Base-by-base conservation (phyloP, 192 early-diverging fungal genomes). In the Spinellus fusiger region DNA sequence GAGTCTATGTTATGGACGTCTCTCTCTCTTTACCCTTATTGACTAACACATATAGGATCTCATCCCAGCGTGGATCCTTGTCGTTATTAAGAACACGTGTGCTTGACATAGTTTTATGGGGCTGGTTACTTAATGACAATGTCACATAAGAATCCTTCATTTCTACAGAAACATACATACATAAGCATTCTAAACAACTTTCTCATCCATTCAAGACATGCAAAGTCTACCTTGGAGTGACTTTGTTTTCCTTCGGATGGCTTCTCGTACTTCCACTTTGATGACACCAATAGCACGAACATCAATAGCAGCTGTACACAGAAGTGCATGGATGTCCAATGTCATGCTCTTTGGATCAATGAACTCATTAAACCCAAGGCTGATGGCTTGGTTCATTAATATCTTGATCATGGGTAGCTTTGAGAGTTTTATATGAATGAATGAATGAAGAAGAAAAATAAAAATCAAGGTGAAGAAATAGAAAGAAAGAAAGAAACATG, bases 261-360 rank as follows among this genome's bases (percentile, higher is more conserved):
- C 66, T 29, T 62, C 66, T 31, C 54, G 44, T 20, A 68, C 56
- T 28, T 68, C 66, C 29, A 61, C 66, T 34, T 68, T 68, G 28
- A 68, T 35, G 3, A 68, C 66, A 1, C 66, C 66, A 47, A 68
- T 68, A 29, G 66, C 47, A 4, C 48, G 26, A 28, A 54, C 37
- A 29, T 68, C 66, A 50, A 26, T 35, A 31, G 34, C 33, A 5
- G 40, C 60, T 4, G 47, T 27, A 4, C 54, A 52, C 22, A 68
- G 28, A 1, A 68, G 33, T 20, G 59, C 37, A 23, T 38, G 54
- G 7, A 68, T 27, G 40, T 68, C 66, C 20, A 68, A 9, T 5
- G 60, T 57, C 33, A 68, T 25, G 22, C 66, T 68, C 48, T 68
- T 68, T 33, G 66, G 66, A 56, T 68, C 66, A 12, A 68, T 54